Base-by-base conservation (phyloP, 352 stramenopile species). In the Globisporangium acanthophoron region DNA sequence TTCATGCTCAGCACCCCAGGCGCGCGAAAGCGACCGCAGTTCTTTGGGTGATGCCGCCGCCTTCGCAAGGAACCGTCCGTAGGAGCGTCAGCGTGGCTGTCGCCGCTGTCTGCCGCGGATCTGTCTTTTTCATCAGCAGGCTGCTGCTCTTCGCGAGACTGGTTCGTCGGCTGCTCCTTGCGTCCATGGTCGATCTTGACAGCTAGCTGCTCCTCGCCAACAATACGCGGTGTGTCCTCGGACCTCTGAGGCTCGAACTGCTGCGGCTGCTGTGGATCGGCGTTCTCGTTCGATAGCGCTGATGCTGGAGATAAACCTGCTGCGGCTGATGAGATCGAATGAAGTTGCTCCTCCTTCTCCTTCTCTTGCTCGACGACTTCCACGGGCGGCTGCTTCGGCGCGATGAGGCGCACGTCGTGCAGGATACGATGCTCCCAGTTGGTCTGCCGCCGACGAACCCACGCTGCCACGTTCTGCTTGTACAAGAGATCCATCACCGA, bases 381-480 rank as follows among this genome's bases (percentile, higher is more conserved):
- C 50, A n/a, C 37, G 40, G 9, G 16, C n/a, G 18, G 3, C 27
- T 29, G 27, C 18, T 40, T 29, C 27, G 50, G 15, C 41, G 6
- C 11, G 27, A 58, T 40, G 43, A 58, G 41, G 7, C 20, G 9
- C 53, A 58, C 18, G 18, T 44, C 41, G n/a, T 44, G 35, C n/a
- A 58, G 13, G 21, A 52, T 13, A 18, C 50, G 33, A 52, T 0
- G 11, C 8, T 31, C 18, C 3, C 49, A 11, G 20, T 18, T 45
- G 33, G 18, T 40, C 29, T 55, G 43, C 18, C 39, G 31, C 21
- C 52, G 47, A n/a, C 39, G 20, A 1, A 65, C 20, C 59, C 59
- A 65, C 21, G 47, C 40, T 0, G 52, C 59, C n/a, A 65, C 21
- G 45, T 65, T 60, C 24, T 60, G 52, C 24, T 44, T 29, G 31